phyloP scores from a whole-genome alignment of 2,329 filamentous ascomycete genomes.

The Apiospora marii region DNA sequence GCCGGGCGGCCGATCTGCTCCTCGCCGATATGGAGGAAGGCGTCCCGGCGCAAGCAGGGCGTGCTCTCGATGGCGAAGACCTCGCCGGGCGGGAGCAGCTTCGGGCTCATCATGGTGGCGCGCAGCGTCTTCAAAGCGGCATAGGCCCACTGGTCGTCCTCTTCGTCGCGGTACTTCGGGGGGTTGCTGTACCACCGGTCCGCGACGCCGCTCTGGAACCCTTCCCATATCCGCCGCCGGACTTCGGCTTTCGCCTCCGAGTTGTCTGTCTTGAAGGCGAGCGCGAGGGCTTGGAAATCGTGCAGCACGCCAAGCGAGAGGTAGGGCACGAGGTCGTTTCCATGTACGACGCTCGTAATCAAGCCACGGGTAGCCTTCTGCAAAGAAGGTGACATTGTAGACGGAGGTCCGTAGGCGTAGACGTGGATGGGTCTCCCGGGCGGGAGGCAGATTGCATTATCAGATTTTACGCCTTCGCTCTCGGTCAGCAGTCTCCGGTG shows the following conservation, averaged over 20 bases:
- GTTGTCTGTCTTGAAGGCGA: constrained; percentile 77
- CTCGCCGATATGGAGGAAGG: constrained; percentile 58
- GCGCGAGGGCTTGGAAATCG: constrained; percentile 75
- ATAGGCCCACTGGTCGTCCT: constrained; percentile 75
- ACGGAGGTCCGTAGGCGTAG: constrained; percentile 79
- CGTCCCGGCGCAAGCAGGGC: constrained; percentile 71
- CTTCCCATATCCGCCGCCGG: constrained; percentile 70
- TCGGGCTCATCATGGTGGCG: constrained; percentile 71
- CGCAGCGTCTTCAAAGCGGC: constrained; percentile 71
- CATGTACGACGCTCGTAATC: constrained; percentile 78
- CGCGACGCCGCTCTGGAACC: constrained; percentile 67
- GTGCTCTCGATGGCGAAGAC: constrained; percentile 77
- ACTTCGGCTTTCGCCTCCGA: constrained; percentile 73
- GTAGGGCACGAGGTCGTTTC: constrained; percentile 76
- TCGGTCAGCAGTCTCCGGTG: constrained; percentile 51
- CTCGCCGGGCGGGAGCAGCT: constrained; percentile 78
- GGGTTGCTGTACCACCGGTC: constrained; percentile 66
- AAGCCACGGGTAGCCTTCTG: constrained; percentile 75
- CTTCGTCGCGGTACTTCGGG: constrained; percentile 49
- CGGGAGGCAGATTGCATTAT: constrained; percentile 61
- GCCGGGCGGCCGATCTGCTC: constrained; percentile 70
- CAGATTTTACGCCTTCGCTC: constrained; percentile 30
- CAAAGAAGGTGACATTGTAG: constrained; percentile 74
- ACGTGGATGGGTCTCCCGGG: constrained; percentile 77
- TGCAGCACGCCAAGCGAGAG: constrained; percentile 78